phyloP scores from a whole-genome alignment of 2,329 filamentous ascomycete genomes.

The Alternaria dauci region DNA sequence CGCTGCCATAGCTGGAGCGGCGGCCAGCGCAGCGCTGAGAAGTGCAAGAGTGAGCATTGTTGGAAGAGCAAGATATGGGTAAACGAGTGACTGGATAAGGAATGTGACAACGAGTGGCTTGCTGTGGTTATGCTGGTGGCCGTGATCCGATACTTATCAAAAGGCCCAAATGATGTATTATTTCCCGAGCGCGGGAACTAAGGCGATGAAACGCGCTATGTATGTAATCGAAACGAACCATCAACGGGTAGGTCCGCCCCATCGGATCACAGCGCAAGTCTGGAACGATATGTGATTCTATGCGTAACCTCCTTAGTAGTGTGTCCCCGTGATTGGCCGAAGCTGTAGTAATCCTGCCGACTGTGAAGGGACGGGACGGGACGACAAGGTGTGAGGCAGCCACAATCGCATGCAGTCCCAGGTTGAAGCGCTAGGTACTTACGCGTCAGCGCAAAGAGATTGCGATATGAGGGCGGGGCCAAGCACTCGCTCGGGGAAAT shows the following conservation, averaged over 20 bases:
- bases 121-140: background rate
- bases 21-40: constrained; percentile 22
- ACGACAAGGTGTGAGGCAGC: background rate
- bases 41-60: constrained; percentile 5
- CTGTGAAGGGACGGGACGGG: background rate
- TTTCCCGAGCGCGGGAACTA: background rate
- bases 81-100: background rate
- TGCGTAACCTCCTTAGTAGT: background rate
- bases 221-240: background rate
- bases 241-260: background rate
- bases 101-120: background rate
- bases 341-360: background rate
- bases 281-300: background rate
- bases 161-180: background rate
- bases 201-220: constrained; percentile 3
- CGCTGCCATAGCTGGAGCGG: constrained; percentile 12
- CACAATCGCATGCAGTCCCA: background rate
- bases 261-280: background rate
- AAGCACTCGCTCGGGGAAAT: background rate
- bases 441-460: background rate
- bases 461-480: background rate
- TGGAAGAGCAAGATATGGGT: background rate
- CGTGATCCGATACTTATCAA: background rate
- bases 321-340: background rate
- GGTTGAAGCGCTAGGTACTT: background rate